Conservation (phyloP, 129 eudicot species). For the Tagetes patula region DNA sequence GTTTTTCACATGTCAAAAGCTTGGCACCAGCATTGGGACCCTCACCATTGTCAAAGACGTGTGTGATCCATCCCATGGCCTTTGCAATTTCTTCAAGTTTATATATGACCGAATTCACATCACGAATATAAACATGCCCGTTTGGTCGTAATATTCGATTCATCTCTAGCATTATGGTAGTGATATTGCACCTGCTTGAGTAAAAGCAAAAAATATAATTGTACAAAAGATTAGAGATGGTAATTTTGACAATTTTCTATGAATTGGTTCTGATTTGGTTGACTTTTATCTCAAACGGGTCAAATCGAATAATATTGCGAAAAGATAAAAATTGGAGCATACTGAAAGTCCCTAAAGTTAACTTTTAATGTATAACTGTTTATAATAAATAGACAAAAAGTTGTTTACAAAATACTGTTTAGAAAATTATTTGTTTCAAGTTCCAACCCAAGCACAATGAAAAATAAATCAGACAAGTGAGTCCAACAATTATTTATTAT, state of each 20-base stretch:
- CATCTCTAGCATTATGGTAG: conserved; percentile 82
- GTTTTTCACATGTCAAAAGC: conserved; percentile 76
- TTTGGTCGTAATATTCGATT: conserved; percentile 71
- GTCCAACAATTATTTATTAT: background rate
- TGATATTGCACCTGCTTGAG: conserved; percentile 56
- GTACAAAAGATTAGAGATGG: background rate
- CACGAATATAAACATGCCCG: conserved; percentile 78
- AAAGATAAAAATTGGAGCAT: background rate
- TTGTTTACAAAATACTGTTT: background rate
- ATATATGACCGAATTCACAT: conserved; percentile 45
- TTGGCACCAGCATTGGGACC: conserved; percentile 80
- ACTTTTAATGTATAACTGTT: background rate
- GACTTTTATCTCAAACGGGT: background rate
- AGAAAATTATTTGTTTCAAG: too few relatives aligned
- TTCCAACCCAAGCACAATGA: background rate
- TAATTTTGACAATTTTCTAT: background rate
- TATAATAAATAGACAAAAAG: background rate
- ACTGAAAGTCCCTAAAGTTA: background rate
- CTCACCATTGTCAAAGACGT: conserved; percentile 63
- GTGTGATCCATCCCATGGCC: conserved; percentile 77
- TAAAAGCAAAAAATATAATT: conserved; percentile 5
- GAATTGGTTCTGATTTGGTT: background rate
- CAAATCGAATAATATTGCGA: background rate
- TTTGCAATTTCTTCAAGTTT: conserved; percentile 58
- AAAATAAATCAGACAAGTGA: background rate